These are phyloP conservation scores for Arthromyces matolae DNA, from an alignment of 768 basidiomycete genomes.

Conservation along the genomic window DNA sequence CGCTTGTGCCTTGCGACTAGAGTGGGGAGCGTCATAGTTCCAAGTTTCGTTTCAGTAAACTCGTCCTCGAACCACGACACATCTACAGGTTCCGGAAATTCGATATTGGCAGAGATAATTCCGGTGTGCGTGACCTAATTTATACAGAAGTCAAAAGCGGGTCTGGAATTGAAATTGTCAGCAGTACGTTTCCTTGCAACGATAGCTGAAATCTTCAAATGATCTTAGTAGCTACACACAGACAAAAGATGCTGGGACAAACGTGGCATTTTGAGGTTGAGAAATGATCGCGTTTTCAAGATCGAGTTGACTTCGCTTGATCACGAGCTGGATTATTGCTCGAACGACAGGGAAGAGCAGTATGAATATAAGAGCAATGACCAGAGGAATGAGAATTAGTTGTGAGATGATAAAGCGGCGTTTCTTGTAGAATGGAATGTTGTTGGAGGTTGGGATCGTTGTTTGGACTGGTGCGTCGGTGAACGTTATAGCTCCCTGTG, in stretches of 20 bases:
- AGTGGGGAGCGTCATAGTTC: conserved; percentile 44
- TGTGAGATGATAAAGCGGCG: conserved; percentile 61
- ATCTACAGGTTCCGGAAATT: conserved; percentile 53
- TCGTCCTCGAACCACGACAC: conserved; percentile 56
- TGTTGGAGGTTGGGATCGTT: conserved; percentile 18
- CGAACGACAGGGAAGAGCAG: conserved; percentile 64
- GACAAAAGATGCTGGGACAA: conserved; percentile 22
- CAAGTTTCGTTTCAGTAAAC: conserved; percentile 46
- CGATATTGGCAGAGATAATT: conserved; percentile 58
- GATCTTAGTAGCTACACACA: not conserved
- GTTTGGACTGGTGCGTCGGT: conserved; percentile 15
- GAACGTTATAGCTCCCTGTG: conserved; percentile 7
- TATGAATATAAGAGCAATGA: conserved; percentile 63
- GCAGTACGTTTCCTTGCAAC: conserved; percentile 50
- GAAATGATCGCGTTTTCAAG: conserved; percentile 50
- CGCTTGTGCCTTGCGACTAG: conserved; percentile 52
- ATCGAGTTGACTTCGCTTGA: conserved; percentile 52
- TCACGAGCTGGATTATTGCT: conserved; percentile 62
- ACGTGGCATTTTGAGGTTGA: conserved; percentile 56
- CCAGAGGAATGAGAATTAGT: conserved; percentile 46
- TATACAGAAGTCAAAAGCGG: not conserved
- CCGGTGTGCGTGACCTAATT: conserved; percentile 62
- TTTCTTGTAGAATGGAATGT: conserved; percentile 53
- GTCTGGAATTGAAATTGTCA: not conserved
- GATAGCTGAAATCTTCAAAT: conserved; percentile 44